Percentiles rank a stretch among this genome's conserved stretches.
Conservation (phyloP, 75 land plant species). For the Picea sitchensis region DNA sequence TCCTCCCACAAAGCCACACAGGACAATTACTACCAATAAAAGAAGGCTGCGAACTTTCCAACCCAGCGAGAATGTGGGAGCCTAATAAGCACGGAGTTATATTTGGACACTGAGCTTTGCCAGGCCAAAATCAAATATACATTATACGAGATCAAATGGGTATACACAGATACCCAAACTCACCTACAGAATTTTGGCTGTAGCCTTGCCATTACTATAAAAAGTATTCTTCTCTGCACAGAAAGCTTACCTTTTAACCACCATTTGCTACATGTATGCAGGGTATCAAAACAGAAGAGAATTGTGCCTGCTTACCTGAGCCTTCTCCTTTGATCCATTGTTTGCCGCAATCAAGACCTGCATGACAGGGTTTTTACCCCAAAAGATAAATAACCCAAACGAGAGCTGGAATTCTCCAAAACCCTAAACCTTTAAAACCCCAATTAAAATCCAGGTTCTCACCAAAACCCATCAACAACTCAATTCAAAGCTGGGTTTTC, state of each 20-base stretch:
- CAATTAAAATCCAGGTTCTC: neutral
- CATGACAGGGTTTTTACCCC: neutral
- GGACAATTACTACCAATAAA: too few relatives aligned
- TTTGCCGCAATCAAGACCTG: constrained; percentile 76
- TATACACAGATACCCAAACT: neutral
- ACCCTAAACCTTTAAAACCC: neutral
- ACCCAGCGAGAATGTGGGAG: too few relatives aligned
- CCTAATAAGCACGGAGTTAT: too few relatives aligned
- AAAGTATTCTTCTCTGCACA: neutral
- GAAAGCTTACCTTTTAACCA: neutral
- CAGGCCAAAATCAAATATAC: too few relatives aligned
- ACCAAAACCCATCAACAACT: neutral
- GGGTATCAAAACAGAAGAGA: neutral
- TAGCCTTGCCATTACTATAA: neutral
- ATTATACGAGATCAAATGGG: too few relatives aligned
- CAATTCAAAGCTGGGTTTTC: neutral
- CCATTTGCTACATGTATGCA: neutral
- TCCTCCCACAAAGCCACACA: too few relatives aligned
- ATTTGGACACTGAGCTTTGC: too few relatives aligned
- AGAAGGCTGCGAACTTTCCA: too few relatives aligned
- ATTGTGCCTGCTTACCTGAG: constrained; percentile 50
- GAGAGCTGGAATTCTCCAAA: neutral
- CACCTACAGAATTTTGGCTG: neutral
- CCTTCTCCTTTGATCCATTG: constrained; percentile 73
- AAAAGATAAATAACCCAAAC: constrained; percentile 4